A percentile compares a stretch with the other conserved stretches of the same genome.
Evolutionary conservation across 768 basidiomycete species (phyloP).

Genomic region (Floccularia luteovirens): DNA sequence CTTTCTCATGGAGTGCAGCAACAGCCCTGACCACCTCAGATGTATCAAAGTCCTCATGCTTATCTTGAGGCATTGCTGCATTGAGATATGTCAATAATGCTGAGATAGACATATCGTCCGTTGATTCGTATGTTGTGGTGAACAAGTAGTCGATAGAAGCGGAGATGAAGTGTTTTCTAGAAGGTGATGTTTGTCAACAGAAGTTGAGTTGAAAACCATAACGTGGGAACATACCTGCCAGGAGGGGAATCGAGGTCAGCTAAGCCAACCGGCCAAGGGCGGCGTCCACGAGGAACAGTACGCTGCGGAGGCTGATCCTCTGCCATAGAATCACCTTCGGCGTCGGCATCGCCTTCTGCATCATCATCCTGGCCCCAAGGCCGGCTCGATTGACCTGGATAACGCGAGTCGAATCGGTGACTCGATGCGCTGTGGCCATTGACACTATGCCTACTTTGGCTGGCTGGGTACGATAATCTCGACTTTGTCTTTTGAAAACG

Average conservation of each 20-base stretch:
- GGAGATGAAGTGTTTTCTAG: slow-evolving; percentile 52
- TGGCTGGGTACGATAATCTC: slow-evolving; percentile 4
- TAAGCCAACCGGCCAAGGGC: slow-evolving; percentile 29
- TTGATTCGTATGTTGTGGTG: slow-evolving; percentile 54
- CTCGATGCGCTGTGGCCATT: not conserved
- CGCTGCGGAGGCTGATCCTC: slow-evolving; percentile 6
- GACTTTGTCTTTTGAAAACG: slow-evolving; percentile 5
- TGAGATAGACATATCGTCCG: slow-evolving; percentile 66
- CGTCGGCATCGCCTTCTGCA: slow-evolving; percentile 23
- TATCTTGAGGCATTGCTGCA: slow-evolving; percentile 68
- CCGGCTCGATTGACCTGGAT: not conserved
- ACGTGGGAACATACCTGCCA: slow-evolving; percentile 44
- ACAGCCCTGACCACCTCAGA: slow-evolving; percentile 54
- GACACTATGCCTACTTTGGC: slow-evolving; percentile 6
- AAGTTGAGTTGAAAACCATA: slow-evolving; percentile 1
- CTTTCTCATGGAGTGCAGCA: slow-evolving; percentile 35
- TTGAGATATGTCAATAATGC: slow-evolving; percentile 66
- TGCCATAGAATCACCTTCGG: slow-evolving; percentile 13
- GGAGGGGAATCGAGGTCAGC: slow-evolving; percentile 54
- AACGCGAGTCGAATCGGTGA: slow-evolving; percentile 5
- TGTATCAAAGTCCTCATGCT: slow-evolving; percentile 79
- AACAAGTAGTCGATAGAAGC: slow-evolving; percentile 59
- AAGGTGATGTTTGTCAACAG: not conserved
- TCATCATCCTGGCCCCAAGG: slow-evolving; percentile 14
- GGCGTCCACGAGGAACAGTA: slow-evolving; percentile 3